A percentile compares a stretch with the other conserved stretches of the same genome.
Evolutionary conservation across 495 filamentous ascomycete genomes (phyloP).

Genomic region (Penicillium antarcticum): DNA sequence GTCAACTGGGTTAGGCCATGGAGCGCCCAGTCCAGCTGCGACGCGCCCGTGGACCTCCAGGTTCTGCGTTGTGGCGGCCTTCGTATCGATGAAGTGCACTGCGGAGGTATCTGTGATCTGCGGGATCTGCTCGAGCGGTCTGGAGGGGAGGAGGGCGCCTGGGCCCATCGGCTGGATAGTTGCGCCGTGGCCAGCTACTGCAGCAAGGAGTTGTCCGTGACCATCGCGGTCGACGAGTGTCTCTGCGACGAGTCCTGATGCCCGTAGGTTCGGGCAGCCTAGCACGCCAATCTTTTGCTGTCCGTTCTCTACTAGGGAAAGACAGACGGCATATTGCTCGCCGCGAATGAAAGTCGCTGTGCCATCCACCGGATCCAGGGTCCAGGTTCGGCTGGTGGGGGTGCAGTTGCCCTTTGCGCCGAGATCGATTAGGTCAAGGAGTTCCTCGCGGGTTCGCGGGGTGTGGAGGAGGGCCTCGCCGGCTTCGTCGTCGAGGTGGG

Average conservation of each 20-base stretch:
- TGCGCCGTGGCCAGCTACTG: constrained; percentile 54
- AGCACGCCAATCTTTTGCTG: constrained; percentile 49
- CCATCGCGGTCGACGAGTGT: constrained; percentile 46
- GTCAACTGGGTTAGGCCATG: constrained; percentile 50
- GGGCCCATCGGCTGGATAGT: constrained; percentile 46
- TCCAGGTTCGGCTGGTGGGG: constrained; percentile 50
- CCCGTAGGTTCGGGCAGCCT: constrained; percentile 54
- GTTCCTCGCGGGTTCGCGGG: constrained; percentile 47
- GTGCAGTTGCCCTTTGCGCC: constrained; percentile 47
- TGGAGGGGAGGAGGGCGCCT: constrained; percentile 30
- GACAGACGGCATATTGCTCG: constrained; percentile 63
- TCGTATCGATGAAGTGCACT: constrained; percentile 49
- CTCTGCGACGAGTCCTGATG: constrained; percentile 38
- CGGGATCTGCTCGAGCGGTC: constrained; percentile 28
- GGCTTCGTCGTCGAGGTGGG: constrained; percentile 35
- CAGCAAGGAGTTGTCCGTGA: constrained; percentile 53
- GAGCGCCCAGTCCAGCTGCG: constrained; percentile 42
- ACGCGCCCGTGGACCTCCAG: constrained; percentile 44
- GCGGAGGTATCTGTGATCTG: constrained; percentile 30
- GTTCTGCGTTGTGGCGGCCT: constrained; percentile 37
- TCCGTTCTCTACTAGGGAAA: constrained; percentile 50
- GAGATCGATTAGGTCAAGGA: constrained; percentile 61
- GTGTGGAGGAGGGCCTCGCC: constrained; percentile 37
- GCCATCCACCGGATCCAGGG: constrained; percentile 71
- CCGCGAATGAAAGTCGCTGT: constrained; percentile 62